Conservation (phyloP, 129 eudicot genomes). For the Cynara cardunculus region DNA sequence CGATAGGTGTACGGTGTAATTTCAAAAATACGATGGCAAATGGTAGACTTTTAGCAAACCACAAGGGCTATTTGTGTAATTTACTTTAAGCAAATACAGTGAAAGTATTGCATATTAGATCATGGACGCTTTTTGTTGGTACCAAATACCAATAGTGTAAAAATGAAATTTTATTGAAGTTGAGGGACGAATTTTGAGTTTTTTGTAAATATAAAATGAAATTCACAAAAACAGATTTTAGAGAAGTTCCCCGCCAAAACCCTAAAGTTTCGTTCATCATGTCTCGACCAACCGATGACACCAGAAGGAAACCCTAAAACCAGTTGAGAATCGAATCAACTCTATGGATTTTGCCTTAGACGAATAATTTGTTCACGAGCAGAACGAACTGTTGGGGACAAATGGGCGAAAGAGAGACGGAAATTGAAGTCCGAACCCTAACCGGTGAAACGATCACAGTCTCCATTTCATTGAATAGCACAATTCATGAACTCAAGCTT, state of each 20-base stretch:
- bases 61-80: too few species aligned
- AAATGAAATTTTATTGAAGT: background rate
- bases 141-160: background rate
- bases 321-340: background rate
- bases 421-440: constrained; percentile 60
- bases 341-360: background rate
- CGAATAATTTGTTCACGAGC: background rate
- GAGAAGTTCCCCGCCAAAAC: constrained; percentile 32
- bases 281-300: constrained; percentile 3
- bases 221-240: background rate
- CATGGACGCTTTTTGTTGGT: background rate
- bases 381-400: background rate
- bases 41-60: too few species aligned
- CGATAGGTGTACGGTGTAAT: too few species aligned
- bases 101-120: background rate
- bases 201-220: background rate
- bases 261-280: constrained; percentile 13
- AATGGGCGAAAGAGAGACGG: constrained; percentile 32
- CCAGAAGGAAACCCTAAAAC: constrained; percentile 11
- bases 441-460: constrained; percentile 55
- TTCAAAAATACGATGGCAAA: too few species aligned
- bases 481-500: constrained; percentile 62
- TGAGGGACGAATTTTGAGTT: background rate
- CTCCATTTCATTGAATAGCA: constrained; percentile 42
- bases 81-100: background rate